These are phyloP conservation scores for Pythium brachiatum DNA, from an alignment of 352 stramenopile genomes.

Conservation along the genomic window DNA sequence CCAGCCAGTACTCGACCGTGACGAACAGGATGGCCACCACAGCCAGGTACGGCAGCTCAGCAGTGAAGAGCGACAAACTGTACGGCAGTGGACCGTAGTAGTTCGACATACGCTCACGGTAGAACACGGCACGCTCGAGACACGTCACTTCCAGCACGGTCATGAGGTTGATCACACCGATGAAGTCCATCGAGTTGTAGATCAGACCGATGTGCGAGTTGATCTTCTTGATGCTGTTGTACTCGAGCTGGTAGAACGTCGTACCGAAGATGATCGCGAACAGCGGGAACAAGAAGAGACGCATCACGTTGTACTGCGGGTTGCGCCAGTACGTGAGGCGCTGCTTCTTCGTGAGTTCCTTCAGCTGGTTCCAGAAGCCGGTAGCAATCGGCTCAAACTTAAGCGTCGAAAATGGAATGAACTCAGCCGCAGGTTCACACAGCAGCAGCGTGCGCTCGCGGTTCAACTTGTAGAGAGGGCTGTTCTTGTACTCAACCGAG, in stretches of 20 bases:
- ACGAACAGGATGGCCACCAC: conserved; percentile 33
- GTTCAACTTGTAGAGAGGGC: too few relatives aligned
- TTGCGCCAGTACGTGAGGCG: conserved; percentile 32
- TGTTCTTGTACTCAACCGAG: conserved; percentile 49
- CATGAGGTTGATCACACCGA: conserved; percentile 42
- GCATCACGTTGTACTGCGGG: conserved; percentile 62
- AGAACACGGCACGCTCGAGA: conserved; percentile 32
- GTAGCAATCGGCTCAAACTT: conserved; percentile 27
- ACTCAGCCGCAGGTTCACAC: too few relatives aligned
- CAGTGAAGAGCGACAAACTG: conserved; percentile 35
- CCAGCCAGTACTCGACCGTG: conserved; percentile 45
- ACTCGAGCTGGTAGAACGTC: conserved; percentile 52
- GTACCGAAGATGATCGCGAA: conserved; percentile 65
- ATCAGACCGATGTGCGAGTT: conserved; percentile 71
- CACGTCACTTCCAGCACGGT: conserved; percentile 29
- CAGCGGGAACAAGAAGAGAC: conserved; percentile 54
- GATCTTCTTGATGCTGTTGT: conserved; percentile 31
- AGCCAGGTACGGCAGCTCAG: conserved; percentile 42
- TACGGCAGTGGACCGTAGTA: conserved; percentile 49
- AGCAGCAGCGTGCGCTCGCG: too few relatives aligned
- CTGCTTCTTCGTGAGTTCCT: conserved; percentile 18
- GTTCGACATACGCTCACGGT: conserved; percentile 42
- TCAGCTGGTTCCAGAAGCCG: conserved; percentile 15
- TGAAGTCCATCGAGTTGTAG: conserved; percentile 74
- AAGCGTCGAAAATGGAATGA: conserved; percentile 26